Base-by-base conservation (phyloP, 148 eudicot genomes). In the Silene latifolia region DNA sequence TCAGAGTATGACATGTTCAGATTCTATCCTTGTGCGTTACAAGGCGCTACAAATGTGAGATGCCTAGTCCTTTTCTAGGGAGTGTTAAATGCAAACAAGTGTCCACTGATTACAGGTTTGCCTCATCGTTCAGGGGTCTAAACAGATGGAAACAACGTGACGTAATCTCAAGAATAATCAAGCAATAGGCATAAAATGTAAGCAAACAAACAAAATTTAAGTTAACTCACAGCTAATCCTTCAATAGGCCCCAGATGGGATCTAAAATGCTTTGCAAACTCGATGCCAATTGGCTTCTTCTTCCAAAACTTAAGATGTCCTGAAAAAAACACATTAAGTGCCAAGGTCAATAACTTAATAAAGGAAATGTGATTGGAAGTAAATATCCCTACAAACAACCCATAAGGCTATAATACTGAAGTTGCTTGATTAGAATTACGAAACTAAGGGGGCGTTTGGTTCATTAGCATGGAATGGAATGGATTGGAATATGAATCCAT, bases 281-380 rank as follows among this genome's bases (percentile, higher is more conserved):
- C 99, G 63, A 92, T 88, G 48, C 99, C 99, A 20, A 83, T 60
- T 59, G 92, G 78, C 77, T 88, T 92, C 86, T 95, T 95, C 93
- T 95, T 95, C 99, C 99, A 95, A 79, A 95, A 95, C 80, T 95
- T 95, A 79, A 95, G 77, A 77, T 95, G 99, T 66, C 99, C 99
- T 95, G 77, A 42, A 13, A 42, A 13, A 71, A 74, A 61, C 10
- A 35, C 17, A 81, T 27, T 32, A 19, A 47, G 19, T 15, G 23
- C 39, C 24, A 44, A 39, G 66, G 61, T 76, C 53, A 80, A 63
- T 35, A 68, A 54, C 14, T 13, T 4, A 42, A 62, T 53, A 8
- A 3, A 19, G 24, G n/a, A 69, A 4, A 47, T 21, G 10, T 47
- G 72, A 46, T 12, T 5, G 54, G 23, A 20, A 69, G 67, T 15